Base-by-base conservation (phyloP, 139 green algal genomes). In the Volvox africanus region DNA sequence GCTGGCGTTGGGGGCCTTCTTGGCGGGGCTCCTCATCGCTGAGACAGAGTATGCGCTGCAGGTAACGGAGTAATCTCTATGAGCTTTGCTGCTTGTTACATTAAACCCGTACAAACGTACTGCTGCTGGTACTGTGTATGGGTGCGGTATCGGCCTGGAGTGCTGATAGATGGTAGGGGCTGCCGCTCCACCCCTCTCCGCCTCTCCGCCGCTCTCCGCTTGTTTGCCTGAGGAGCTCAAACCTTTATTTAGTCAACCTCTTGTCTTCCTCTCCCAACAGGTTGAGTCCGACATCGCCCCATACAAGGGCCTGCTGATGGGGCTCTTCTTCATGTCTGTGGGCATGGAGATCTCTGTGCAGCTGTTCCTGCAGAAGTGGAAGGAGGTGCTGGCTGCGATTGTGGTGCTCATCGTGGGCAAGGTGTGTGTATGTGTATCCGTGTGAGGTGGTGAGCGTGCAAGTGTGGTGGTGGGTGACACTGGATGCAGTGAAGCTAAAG, bases 271-370 rank as follows among this genome's bases (percentile, higher is more conserved):
- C 61, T 9, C 50, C 30, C 22, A 6, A 24, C 95, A 98, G 94
- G 98, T 99, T 21, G 98, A 99, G 94, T 97, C 93, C 20, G 98
- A 99, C 95, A 99, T 99, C 73, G 97, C 95, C 14, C 98, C 98
- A 21, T 99, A 99, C 95, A 98, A 99, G 94, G 98, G 98, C 44
- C 95, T 99, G 86, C 97, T 99, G 24, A 98, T 99, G 93, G 98
- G 98, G 14, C 97, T 99, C 55, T 99, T 99, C 95, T 99, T 99
- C 96, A 99, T 99, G 98, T 99, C 97, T 1, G 98, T 99, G 61
- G 97, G 97, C 92, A 99, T 99, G 97, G 90, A 94, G 92, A 92
- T 94, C 88, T 78, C 30, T 33, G 82, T 80, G 30, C 89, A 94
- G 92, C 92, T 94, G 30, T 94, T 94, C 80, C 35, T 94, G 14